phyloP scores from a whole-genome alignment of 2,329 filamentous ascomycete genomes.

The Alternaria sp. region DNA sequence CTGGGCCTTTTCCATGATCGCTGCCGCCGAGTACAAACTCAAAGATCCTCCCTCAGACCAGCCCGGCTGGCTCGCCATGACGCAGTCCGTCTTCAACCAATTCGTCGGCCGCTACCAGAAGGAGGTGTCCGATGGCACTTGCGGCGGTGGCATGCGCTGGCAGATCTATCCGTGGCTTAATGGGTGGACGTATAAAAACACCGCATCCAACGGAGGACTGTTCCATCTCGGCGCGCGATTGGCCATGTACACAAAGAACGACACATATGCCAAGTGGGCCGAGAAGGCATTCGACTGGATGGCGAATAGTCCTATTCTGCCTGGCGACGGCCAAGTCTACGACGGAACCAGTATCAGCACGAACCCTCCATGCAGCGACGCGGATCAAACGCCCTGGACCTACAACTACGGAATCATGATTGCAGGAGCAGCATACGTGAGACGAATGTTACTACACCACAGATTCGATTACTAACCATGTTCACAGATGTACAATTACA shows the following conservation, averaged over 20 bases:
- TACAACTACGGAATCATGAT: conserved; percentile 49
- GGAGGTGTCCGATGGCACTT: conserved; percentile 29
- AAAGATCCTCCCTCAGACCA: conserved; percentile 48
- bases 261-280: conserved; percentile 46
- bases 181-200: conserved; percentile 49
- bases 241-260: conserved; percentile 47
- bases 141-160: conserved; percentile 47
- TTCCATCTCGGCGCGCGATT: conserved; percentile 48
- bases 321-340: conserved; percentile 33
- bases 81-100: conserved; percentile 49
- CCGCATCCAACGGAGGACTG: conserved; percentile 47
- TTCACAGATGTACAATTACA: conserved; percentile 48
- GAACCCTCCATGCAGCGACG: conserved; percentile 31
- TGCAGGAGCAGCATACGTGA: conserved; percentile 41
- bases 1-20: conserved; percentile 64
- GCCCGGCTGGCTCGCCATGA: conserved; percentile 54
- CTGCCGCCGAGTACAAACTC: conserved; percentile 60
- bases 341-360: conserved; percentile 34
- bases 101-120: conserved; percentile 44
- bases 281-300: conserved; percentile 47
- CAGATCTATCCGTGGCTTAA: conserved; percentile 45
- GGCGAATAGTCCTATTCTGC: conserved; percentile 32
- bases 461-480: conserved; percentile 4
- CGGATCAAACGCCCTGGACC: conserved; percentile 43
- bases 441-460: background rate